Evolutionary conservation across 495 filamentous ascomycete species (phyloP).

Genomic region (Recurvomyces mirabilis): DNA sequence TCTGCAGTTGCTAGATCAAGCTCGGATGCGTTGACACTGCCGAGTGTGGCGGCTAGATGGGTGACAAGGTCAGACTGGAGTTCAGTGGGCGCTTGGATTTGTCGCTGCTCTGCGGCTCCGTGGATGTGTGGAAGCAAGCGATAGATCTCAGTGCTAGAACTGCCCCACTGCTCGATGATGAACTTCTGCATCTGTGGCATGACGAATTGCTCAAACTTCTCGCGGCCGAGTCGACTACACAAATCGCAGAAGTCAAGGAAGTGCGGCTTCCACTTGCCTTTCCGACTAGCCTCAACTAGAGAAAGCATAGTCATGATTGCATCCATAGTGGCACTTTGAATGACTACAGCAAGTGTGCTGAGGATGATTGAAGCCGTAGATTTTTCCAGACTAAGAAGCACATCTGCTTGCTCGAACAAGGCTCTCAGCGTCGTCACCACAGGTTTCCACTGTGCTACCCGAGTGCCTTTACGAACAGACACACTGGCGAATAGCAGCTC

Average conservation of each 20-base stretch:
- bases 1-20: neutral
- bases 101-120: constrained; percentile 24
- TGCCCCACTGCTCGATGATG: constrained; percentile 45
- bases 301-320: constrained; percentile 55
- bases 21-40: neutral
- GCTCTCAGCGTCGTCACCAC: constrained; percentile 43
- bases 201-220: constrained; percentile 66
- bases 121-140: constrained; percentile 55
- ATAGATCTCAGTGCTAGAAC: constrained; percentile 56
- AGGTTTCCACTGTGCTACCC: constrained; percentile 60
- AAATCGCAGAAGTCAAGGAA: constrained; percentile 80
- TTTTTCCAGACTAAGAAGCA: neutral
- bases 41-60: neutral
- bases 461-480: constrained; percentile 63
- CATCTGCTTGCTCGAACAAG: constrained; percentile 8
- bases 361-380: constrained; percentile 27
- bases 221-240: constrained; percentile 56
- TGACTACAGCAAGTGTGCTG: constrained; percentile 47
- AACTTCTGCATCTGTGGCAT: constrained; percentile 77
- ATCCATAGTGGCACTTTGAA: constrained; percentile 68
- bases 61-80: neutral
- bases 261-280: constrained; percentile 46
- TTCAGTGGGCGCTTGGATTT: neutral
- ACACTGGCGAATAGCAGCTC: constrained; percentile 55
- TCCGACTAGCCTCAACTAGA: constrained; percentile 48